These are phyloP conservation scores for Solanum aculeatissimum DNA, from an alignment of 305 asterid species.

Conservation along the genomic window DNA sequence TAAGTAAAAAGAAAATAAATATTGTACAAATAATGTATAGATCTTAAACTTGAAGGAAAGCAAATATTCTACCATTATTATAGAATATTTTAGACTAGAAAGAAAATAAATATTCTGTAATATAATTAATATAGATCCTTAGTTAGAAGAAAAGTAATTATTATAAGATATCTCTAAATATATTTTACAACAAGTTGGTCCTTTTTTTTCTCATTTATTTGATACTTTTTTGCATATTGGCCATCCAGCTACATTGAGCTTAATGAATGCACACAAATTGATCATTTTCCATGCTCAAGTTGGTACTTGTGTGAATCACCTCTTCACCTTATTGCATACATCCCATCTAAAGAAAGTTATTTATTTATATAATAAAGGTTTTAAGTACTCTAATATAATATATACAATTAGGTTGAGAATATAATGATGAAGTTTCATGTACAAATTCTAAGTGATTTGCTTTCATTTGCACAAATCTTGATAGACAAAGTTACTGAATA, in stretches of 20 bases:
- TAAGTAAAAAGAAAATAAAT: not conserved
- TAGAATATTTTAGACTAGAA: not conserved
- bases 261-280: not conserved
- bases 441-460: not conserved
- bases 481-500: not conserved
- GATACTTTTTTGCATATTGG: not conserved
- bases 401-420: not conserved
- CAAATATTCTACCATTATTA: not conserved
- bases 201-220: not conserved
- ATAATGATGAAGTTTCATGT: not conserved
- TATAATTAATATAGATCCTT: not conserved
- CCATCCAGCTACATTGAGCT: not conserved
- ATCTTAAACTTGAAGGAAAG: not conserved
- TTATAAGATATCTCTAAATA: not conserved
- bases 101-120: not conserved
- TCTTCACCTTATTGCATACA: not conserved
- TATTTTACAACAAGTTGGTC: not conserved
- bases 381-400: not conserved
- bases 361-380: not conserved
- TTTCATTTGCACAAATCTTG: not conserved
- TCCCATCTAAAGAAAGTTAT: not conserved
- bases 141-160: not conserved
- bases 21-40: not conserved
- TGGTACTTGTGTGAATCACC: not conserved
- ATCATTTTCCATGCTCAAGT: not conserved